phyloP scores from a whole-genome alignment of 129 eudicot genomes.

The Centella asiatica region DNA sequence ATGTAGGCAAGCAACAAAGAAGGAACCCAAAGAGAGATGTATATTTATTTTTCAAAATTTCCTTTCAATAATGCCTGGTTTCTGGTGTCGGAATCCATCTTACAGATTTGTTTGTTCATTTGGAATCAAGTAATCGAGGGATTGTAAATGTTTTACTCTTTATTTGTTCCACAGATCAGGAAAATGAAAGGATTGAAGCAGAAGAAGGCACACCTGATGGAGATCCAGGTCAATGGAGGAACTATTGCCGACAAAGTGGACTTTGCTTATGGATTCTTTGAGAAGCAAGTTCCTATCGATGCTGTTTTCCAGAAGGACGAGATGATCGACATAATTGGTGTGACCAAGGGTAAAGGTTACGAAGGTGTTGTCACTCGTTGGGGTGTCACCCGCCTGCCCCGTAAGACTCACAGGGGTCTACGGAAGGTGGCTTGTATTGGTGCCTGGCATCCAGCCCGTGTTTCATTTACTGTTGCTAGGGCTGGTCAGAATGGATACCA shows the following conservation, averaged over 20 bases:
- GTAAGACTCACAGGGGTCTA: constrained; percentile 37
- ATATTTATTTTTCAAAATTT: too few relatives aligned
- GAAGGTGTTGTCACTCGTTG: constrained; percentile 40
- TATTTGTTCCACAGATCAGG: background rate
- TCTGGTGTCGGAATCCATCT: too few relatives aligned
- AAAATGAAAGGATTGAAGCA: background rate
- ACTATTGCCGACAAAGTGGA: constrained; percentile 33
- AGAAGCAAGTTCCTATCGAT: constrained; percentile 29
- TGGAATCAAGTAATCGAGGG: background rate
- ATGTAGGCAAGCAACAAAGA: too few relatives aligned
- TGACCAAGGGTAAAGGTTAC: constrained; percentile 34
- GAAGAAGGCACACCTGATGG: constrained; percentile 4
- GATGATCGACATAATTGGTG: constrained; percentile 27
- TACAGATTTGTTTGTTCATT: background rate
- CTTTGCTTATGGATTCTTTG: constrained; percentile 29
- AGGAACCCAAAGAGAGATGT: too few relatives aligned
- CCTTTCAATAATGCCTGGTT: too few relatives aligned
- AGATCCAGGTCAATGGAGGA: constrained; percentile 19
- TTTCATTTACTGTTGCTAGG: constrained; percentile 25
- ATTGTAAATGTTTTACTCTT: too few relatives aligned
- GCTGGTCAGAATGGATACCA: constrained; percentile 32
- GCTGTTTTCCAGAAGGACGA: constrained; percentile 20
- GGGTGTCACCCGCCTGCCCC: constrained; percentile 31
- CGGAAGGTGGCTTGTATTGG: constrained; percentile 31
- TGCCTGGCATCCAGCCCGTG: constrained; percentile 21